Evolutionary conservation across 768 basidiomycete species (phyloP), one percentile per base, ranked within the genome.

Genomic region (Macrolepiota dolichaula): DNA sequence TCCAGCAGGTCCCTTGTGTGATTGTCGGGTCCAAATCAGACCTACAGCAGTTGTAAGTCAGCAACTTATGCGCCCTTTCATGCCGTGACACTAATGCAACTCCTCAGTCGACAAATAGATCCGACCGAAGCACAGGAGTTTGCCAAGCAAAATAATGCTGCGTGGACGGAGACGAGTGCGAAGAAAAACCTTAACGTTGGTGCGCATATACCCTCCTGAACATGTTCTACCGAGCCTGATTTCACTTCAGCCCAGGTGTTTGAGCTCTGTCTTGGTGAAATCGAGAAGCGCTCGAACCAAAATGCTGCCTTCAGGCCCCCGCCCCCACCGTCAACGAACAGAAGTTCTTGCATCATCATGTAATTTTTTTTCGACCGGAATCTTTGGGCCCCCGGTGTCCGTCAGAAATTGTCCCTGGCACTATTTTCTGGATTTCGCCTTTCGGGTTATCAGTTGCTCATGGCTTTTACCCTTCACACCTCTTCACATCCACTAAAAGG

Each of bases 21-120:
- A 87, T 96, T 61, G 94, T 96, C 59, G 95, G 94, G 38, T 86
- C 94, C 69, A 96, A 96, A 79, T 79, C 79, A 25, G 96, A 98
- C 75, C 77, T 96, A 64, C 76, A 82, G 50, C 79, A 81, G 65
- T 86, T 86, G 94, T 94, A 68, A 61, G 85, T 79, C 65, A 61
- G 25, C 63, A 55, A 58, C 25, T 32, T 24, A 35, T 32, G 38
- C 42, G 44, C 17, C 57, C 47, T 65, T 12, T 46, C 64, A 44
- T 64, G 65, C 56, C 67, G 70, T 58, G 66, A 65, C 66, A 70
- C 71, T 73, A 42, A 60, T 52, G 44, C 42, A n/a, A 22, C 55
- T 35, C 67, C 62, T 64, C 57, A 82, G 74, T 67, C 86, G 91
- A 68, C 88, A 91, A 77, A 87, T 95, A 24, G 75, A 80, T 56